phyloP scores from a whole-genome alignment of 768 basidiomycete genomes.

The Amyloporia xantha region DNA sequence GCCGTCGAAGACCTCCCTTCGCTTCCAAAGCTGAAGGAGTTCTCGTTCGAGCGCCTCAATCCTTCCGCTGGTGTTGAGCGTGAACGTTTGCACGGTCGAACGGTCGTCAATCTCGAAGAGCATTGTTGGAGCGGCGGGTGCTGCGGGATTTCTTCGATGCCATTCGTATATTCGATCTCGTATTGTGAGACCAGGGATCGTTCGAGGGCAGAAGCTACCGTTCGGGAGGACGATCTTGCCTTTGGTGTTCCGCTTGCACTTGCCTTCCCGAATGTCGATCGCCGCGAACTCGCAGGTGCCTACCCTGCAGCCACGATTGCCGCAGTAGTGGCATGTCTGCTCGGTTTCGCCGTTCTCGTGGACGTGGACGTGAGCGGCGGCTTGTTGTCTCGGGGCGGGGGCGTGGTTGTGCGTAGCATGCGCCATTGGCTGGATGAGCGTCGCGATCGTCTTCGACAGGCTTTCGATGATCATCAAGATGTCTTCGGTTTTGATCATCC shows the following conservation, averaged over 20 bases:
- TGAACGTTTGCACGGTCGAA: neutral
- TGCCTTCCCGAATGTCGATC: constrained; percentile 1
- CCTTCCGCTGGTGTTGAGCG: neutral
- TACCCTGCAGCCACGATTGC: neutral
- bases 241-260: neutral
- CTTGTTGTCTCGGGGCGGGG: neutral
- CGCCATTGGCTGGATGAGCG: neutral
- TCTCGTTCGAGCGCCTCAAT: neutral
- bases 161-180: neutral
- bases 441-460: neutral
- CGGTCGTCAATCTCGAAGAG: neutral
- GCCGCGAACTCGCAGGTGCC: neutral
- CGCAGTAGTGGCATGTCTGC: constrained; percentile 5
- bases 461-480: neutral
- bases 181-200: neutral
- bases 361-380: neutral
- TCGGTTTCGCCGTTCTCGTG: neutral
- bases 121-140: neutral
- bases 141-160: neutral
- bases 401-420: neutral
- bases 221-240: constrained; percentile 1
- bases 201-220: constrained; percentile 1
- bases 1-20: neutral
- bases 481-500: constrained; percentile 4
- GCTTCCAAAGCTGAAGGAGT: neutral